These are phyloP conservation scores for Xylaria venustula DNA, from an alignment of 495 filamentous ascomycete genomes.

Conservation along the genomic window DNA sequence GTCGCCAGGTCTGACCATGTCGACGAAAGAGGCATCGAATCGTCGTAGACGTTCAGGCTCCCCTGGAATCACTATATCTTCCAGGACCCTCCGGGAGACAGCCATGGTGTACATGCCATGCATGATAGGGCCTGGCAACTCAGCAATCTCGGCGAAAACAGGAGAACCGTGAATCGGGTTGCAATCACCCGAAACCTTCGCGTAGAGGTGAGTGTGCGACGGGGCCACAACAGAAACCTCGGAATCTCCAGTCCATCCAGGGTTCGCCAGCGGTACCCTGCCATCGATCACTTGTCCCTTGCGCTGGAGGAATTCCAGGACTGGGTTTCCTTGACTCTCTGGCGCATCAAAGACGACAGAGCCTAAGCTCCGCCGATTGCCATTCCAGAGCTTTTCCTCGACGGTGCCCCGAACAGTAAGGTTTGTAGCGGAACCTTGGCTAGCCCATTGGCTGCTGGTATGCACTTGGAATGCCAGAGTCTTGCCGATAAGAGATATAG, in stretches of 20 bases:
- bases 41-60: conserved; percentile 82
- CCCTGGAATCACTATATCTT: conserved; percentile 88
- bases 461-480: conserved; percentile 81
- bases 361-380: conserved; percentile 79
- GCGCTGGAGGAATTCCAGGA: conserved; percentile 78
- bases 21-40: conserved; percentile 76
- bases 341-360: conserved; percentile 80
- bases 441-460: conserved; percentile 75
- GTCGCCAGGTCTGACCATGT: conserved; percentile 84
- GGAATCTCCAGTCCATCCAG: conserved; percentile 79
- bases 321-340: conserved; percentile 76
- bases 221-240: conserved; percentile 71
- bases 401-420: conserved; percentile 80
- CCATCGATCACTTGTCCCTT: conserved; percentile 82
- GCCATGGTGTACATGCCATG: conserved; percentile 91
- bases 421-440: conserved; percentile 71
- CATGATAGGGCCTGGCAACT: conserved; percentile 77
- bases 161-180: conserved; percentile 89
- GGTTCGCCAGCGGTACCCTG: conserved; percentile 79
- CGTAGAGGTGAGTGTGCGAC: conserved; percentile 81
- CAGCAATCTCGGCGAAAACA: conserved; percentile 83
- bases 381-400: conserved; percentile 76
- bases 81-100: conserved; percentile 75
- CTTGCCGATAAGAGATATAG: conserved; percentile 67
- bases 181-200: conserved; percentile 81